Percentiles rank a stretch among this genome's conserved stretches.
Conservation (phyloP, 352 stramenopile genomes). For the Ophiocytium majus region DNA sequence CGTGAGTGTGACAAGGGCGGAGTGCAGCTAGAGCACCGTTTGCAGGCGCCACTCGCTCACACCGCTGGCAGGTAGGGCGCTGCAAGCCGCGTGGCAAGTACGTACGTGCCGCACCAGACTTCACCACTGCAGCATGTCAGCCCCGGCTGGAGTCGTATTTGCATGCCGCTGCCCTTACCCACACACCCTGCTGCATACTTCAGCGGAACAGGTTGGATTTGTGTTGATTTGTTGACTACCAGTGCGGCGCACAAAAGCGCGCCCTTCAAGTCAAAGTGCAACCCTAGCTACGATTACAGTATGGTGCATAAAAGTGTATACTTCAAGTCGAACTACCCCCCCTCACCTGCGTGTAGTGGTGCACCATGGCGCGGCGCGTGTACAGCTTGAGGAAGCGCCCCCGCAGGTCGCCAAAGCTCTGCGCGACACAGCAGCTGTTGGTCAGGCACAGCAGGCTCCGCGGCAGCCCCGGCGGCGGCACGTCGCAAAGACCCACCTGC, state of each 20-base stretch:
- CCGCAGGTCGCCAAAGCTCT: slow-evolving; percentile 73
- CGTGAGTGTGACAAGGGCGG: not conserved
- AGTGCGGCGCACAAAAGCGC: not conserved
- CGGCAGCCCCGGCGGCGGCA: slow-evolving; percentile 36
- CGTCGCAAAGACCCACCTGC: slow-evolving; percentile 41
- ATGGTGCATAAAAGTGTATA: slow-evolving; percentile 1
- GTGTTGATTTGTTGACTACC: not conserved
- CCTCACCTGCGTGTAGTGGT: slow-evolving; percentile 69
- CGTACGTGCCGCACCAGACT: not conserved
- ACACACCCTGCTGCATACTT: slow-evolving; percentile 1
- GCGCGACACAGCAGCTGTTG: slow-evolving; percentile 78
- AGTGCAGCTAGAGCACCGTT: not conserved
- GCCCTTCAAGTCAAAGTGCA: slow-evolving; percentile 8
- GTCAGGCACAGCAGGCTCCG: slow-evolving; percentile 72
- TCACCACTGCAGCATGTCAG: not conserved
- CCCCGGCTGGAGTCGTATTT: not conserved
- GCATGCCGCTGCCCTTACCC: no score
- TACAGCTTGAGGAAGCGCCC: slow-evolving; percentile 75
- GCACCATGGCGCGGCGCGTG: slow-evolving; percentile 70
- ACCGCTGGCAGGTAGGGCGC: not conserved
- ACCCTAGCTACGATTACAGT: not conserved
- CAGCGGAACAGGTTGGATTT: no score
- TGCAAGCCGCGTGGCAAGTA: not conserved
- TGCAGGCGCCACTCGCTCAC: not conserved
- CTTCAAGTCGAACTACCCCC: not conserved